Evolutionary conservation across 2,329 filamentous ascomycete genomes (phyloP), one percentile per base, ranked within the genome.

Genomic region (Allantophomopsis cytisporea): DNA sequence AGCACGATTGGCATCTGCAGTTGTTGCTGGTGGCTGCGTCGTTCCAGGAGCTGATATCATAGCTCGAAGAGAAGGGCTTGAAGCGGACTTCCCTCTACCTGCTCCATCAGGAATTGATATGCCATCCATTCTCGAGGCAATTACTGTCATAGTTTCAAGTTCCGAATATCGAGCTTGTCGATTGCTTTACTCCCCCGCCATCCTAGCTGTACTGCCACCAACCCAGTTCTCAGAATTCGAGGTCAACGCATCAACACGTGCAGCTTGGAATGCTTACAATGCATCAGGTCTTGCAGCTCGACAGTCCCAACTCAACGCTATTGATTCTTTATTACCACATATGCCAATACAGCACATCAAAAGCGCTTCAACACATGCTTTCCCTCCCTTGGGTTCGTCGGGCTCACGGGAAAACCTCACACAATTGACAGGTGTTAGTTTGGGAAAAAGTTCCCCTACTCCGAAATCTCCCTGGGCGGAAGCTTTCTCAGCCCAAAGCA

Each of bases 91-190:
- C 36, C 82, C 81, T 2, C 60, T 68, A 3, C 66, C 80, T 17
- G 74, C 83, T 7, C 69, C 73, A 2, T 61, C 66, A 12, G 65
- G 63, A 13, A 65, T 73, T 18, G 73, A 71, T 43, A 60, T 94
- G 31, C 69, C 76, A 2, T 75, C 76, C 8, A 72, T 94, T 14
- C 62, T 96, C 6, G 80, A 86, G 45, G 84, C 88, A 0, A 73
- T 94, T 38, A 71, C 78, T 15, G 71, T 78, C 35, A 81, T 95
- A 36, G 73, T 94, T 37, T 73, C 78, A 44, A 76, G 84, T 50
- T 95, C 89, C 1, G 80, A 79, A 48, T 83, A 80, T 57, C 75
- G 86, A 40, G 79, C 84, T 8, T 80, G 80, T 46, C 73, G 84
- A 50, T 69, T 84, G 37, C 60, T 81, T 34, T 79, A 73, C 43